Evolutionary conservation across 208 protist species (phyloP).

Genomic region (Acanthamoeba castellanii): DNA sequence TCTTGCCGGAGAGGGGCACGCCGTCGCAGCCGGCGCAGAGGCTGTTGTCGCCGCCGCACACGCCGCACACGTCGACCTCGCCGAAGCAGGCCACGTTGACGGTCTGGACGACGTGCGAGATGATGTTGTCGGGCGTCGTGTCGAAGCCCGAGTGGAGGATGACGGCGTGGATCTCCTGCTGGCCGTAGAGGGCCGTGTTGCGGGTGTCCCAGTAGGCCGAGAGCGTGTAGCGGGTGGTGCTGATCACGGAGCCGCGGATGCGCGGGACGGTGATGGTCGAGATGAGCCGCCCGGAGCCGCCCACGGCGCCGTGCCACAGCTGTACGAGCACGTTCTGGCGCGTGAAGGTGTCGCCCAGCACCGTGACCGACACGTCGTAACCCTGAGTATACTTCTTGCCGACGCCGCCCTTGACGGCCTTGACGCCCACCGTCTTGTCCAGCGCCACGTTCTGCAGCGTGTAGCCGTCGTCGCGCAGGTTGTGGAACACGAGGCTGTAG

Average conservation of each 20-base stretch:
- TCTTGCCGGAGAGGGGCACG: slow-evolving; percentile 15
- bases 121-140: slow-evolving; percentile 18
- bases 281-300: slow-evolving; percentile 42
- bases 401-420: too few relatives aligned
- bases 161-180: slow-evolving; percentile 45
- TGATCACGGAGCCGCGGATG: not conserved
- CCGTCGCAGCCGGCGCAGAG: slow-evolving; percentile 52
- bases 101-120: not conserved
- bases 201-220: slow-evolving; percentile 64
- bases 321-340: slow-evolving; percentile 45
- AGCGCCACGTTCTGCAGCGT: not conserved
- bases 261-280: slow-evolving; percentile 12
- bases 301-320: not conserved
- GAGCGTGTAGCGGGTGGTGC: slow-evolving; percentile 21
- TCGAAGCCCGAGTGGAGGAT: slow-evolving; percentile 59
- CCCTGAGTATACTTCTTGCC: not conserved
- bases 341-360: slow-evolving; percentile 33
- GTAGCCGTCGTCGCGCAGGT: not conserved
- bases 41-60: slow-evolving; percentile 62
- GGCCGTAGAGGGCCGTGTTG: not conserved
- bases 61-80: slow-evolving; percentile 50
- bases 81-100: not conserved
- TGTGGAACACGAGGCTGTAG: slow-evolving; percentile 12
- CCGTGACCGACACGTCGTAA: not conserved
- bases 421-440: too few relatives aligned